Evolutionary conservation across 2,329 filamentous ascomycete species (phyloP).

Genomic region (Cercospora zeae-maydis): DNA sequence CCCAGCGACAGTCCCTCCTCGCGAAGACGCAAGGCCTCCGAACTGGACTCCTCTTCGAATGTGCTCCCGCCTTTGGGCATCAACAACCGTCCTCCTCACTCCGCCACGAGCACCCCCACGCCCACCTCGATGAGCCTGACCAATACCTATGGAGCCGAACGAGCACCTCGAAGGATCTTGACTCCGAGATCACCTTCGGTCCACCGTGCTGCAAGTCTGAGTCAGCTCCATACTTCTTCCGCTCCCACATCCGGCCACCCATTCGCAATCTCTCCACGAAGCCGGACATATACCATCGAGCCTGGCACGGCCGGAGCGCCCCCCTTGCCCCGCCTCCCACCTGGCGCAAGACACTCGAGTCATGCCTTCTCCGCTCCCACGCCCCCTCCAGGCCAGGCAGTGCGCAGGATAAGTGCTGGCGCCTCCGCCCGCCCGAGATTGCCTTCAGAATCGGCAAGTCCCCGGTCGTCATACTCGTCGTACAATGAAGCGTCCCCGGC

Average conservation of each 20-base stretch:
- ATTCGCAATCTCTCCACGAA: conserved; percentile 43
- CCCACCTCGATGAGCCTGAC: conserved; percentile 15
- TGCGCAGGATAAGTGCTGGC: conserved; percentile 38
- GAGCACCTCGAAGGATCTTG: conserved; percentile 47
- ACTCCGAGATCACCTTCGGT: conserved; percentile 56
- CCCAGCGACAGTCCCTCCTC: conserved; percentile 35
- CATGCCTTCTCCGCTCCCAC: conserved; percentile 38
- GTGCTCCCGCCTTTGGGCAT: conserved; percentile 33
- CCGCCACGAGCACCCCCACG: conserved; percentile 27
- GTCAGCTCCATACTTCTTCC: conserved; percentile 40
- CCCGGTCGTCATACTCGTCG: conserved; percentile 48
- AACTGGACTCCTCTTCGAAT: conserved; percentile 43
- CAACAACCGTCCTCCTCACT: conserved; percentile 7
- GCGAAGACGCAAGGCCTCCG: conserved; percentile 42
- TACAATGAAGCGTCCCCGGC: conserved; percentile 41
- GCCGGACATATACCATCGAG: conserved; percentile 44
- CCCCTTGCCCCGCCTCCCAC: conserved; percentile 47
- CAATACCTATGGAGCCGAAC: conserved; percentile 9
- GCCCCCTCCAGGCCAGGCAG: conserved; percentile 41
- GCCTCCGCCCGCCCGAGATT: conserved; percentile 22
- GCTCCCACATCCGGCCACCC: conserved; percentile 48
- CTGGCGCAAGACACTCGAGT: conserved; percentile 34
- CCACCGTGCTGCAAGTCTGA: conserved; percentile 51
- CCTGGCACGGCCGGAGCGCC: conserved; percentile 44
- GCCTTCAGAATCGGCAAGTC: conserved; percentile 42